A percentile compares a stretch with the other conserved stretches of the same genome.
Evolutionary conservation across 1,139 yeast species (phyloP).

Genomic region (Geotrichum klebahnii): DNA sequence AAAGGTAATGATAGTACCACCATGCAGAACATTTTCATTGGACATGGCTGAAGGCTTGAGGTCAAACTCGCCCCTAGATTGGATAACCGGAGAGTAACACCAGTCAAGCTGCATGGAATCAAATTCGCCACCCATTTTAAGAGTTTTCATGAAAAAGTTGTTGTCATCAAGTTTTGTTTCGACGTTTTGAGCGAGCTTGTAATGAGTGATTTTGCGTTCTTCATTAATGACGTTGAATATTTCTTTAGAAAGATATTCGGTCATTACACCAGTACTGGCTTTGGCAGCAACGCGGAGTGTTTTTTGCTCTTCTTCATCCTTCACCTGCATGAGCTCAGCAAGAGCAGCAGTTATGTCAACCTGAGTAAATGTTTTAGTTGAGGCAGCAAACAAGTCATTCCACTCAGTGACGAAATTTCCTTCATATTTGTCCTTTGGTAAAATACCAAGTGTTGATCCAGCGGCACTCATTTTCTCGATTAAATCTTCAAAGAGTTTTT

Average conservation of each 20-base stretch:
- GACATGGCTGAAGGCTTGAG: constrained; percentile 82
- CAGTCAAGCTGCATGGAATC: constrained; percentile 81
- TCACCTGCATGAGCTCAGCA: constrained; percentile 62
- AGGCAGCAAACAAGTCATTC: constrained; percentile 40
- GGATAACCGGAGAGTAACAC: constrained; percentile 91
- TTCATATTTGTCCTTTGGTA: constrained; percentile 68
- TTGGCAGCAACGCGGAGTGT: constrained; percentile 68
- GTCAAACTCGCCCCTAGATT: constrained; percentile 83
- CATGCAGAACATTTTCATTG: constrained; percentile 57
- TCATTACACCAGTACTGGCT: constrained; percentile 74
- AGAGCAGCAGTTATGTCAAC: constrained; percentile 57
- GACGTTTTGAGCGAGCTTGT: constrained; percentile 67
- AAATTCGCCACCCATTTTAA: constrained; percentile 60
- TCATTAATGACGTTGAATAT: constrained; percentile 87
- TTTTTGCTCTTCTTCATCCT: constrained; percentile 74
- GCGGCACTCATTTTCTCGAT: constrained; percentile 48
- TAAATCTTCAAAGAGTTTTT: constrained; percentile 59
- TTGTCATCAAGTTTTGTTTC: constrained; percentile 78
- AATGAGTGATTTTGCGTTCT: constrained; percentile 70
- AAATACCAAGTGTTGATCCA: constrained; percentile 54
- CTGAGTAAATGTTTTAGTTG: constrained; percentile 36
- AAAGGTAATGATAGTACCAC: constrained; percentile 79
- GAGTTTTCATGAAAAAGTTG: constrained; percentile 56
- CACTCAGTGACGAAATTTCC: constrained; percentile 82
- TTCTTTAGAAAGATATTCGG: constrained; percentile 73